These are phyloP conservation scores for Stephania japonica DNA, from an alignment of 164 flowering plant species.

Conservation along the genomic window DNA sequence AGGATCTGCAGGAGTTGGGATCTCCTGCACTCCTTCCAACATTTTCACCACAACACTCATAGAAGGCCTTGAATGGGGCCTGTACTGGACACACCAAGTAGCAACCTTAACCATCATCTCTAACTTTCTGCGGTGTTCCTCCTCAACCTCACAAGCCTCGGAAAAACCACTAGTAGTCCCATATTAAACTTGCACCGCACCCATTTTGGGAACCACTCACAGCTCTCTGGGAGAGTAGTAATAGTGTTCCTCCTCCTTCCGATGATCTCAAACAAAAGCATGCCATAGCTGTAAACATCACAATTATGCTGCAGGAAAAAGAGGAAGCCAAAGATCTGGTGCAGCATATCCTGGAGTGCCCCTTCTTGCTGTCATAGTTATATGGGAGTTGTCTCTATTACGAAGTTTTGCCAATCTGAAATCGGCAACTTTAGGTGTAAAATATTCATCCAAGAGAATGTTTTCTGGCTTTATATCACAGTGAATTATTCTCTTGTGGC, in stretches of 20 bases:
- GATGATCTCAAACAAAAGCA: constrained; percentile 15
- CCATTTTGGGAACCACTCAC: constrained; percentile 16
- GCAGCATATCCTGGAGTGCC: constrained; percentile 21
- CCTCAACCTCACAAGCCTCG: constrained; percentile 9
- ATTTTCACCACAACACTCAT: constrained; percentile 15
- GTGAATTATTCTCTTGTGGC: constrained; percentile 15
- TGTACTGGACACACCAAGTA: constrained; percentile 13
- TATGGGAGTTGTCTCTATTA: constrained; percentile 10
- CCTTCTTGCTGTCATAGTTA: constrained; percentile 5
- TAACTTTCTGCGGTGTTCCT: constrained; percentile 3
- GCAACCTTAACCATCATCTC: constrained; percentile 10
- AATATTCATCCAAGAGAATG: constrained; percentile 9
- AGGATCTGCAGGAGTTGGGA: constrained; percentile 3
- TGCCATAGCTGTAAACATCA: constrained; percentile 17
- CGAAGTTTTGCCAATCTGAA: constrained; percentile 17
- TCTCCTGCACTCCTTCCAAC: constrained; percentile 12
- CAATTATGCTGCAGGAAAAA: constrained; percentile 13
- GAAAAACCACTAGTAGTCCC: neutral
- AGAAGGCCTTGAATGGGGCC: constrained; percentile 8
- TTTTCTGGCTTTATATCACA: constrained; percentile 20
- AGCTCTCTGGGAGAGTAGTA: neutral
- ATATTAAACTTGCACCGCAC: constrained; percentile 9
- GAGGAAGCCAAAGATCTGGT: constrained; percentile 12
- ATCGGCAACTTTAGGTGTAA: constrained; percentile 14
- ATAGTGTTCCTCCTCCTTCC: constrained; percentile 10